phyloP scores from a whole-genome alignment of 495 filamentous ascomycete species.

The Choiromyces venosus region DNA sequence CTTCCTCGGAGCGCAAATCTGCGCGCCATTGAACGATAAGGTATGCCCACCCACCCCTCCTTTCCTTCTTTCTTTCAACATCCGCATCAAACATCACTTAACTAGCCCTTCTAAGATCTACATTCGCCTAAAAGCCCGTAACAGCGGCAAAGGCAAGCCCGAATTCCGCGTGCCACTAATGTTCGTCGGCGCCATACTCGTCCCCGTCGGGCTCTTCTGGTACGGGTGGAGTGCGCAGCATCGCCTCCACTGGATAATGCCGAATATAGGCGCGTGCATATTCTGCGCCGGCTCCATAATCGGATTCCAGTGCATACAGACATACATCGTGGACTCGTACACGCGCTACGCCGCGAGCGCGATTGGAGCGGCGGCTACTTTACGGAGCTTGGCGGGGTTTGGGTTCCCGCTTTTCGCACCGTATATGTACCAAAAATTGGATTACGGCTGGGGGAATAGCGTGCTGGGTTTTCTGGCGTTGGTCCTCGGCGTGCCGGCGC shows the following conservation, averaged over 20 bases:
- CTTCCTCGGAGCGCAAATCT: conserved; percentile 59
- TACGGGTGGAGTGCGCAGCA: conserved; percentile 68
- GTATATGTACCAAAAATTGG: conserved; percentile 47
- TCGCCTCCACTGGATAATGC: conserved; percentile 63
- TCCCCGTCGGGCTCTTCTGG: conserved; percentile 61
- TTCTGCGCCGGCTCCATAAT: conserved; percentile 59
- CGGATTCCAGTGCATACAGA: conserved; percentile 55
- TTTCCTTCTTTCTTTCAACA: conserved; percentile 58
- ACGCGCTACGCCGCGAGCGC: conserved; percentile 65
- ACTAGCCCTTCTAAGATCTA: conserved; percentile 50
- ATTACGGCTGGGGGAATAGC: neutral
- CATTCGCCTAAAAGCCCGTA: conserved; percentile 54
- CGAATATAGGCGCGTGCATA: conserved; percentile 61
- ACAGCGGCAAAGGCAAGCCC: conserved; percentile 54
- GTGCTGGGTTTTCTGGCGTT: neutral
- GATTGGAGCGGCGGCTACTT: conserved; percentile 56
- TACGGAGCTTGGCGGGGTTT: conserved; percentile 65
- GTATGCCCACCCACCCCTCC: conserved; percentile 53
- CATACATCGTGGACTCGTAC: conserved; percentile 55
- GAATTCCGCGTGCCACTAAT: conserved; percentile 68
- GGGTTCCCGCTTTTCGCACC: conserved; percentile 73
- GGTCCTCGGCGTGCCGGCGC: neutral
- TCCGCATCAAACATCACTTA: conserved; percentile 47
- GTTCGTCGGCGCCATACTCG: conserved; percentile 52
- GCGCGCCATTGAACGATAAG: conserved; percentile 58